These are phyloP conservation scores for Penicillium roqueforti DNA, from an alignment of 495 filamentous ascomycete species.

Conservation along the genomic window DNA sequence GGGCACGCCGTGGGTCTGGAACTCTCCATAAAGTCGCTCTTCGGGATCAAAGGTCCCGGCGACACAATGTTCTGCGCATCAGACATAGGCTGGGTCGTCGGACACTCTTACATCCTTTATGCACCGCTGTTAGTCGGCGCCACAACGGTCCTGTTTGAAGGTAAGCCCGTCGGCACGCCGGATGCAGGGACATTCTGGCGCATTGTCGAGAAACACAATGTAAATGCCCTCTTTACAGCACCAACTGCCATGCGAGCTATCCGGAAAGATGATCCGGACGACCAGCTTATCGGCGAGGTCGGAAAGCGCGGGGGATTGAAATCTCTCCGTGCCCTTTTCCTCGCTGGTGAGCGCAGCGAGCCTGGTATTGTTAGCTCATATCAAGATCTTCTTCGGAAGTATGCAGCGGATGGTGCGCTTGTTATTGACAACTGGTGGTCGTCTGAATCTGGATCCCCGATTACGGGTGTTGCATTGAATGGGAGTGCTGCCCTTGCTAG, in stretches of 20 bases:
- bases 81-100: slow-evolving; percentile 85
- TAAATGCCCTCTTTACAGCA: slow-evolving; percentile 79
- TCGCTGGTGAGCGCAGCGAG: slow-evolving; percentile 87
- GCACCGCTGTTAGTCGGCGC: slow-evolving; percentile 78
- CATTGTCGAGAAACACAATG: slow-evolving; percentile 76
- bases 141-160: slow-evolving; percentile 84
- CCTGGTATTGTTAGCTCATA: slow-evolving; percentile 80
- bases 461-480: slow-evolving; percentile 69
- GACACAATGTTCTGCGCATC: slow-evolving; percentile 82
- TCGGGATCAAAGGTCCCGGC: slow-evolving; percentile 71
- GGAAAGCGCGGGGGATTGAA: slow-evolving; percentile 63
- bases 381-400: slow-evolving; percentile 60
- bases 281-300: slow-evolving; percentile 55
- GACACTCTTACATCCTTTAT: slow-evolving; percentile 83
- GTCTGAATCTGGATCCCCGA: slow-evolving; percentile 85
- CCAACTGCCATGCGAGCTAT: slow-evolving; percentile 86
- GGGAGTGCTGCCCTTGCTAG: slow-evolving; percentile 26
- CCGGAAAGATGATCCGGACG: slow-evolving; percentile 75
- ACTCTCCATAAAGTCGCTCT: slow-evolving; percentile 72
- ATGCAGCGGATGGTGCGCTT: slow-evolving; percentile 57
- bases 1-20: slow-evolving; percentile 86
- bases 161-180: slow-evolving; percentile 87
- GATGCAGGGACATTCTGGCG: slow-evolving; percentile 86
- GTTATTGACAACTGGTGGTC: slow-evolving; percentile 98
- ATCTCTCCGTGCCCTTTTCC: slow-evolving; percentile 67